Conservation (phyloP, 768 basidiomycete genomes). For the Tricholoma matsutake region DNA sequence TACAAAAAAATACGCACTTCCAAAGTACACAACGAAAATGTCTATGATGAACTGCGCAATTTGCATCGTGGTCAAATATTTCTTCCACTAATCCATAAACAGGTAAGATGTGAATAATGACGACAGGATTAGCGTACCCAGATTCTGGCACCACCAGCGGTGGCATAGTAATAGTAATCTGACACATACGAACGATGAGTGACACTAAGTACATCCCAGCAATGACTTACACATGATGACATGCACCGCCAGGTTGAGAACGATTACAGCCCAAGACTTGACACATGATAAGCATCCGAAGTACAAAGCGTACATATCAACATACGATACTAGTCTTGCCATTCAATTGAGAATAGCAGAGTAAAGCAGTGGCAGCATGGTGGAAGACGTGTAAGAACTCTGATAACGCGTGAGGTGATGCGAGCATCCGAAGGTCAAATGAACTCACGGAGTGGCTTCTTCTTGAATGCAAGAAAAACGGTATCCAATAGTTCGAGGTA, state of each 20-base stretch:
- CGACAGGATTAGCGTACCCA: constrained; percentile 59
- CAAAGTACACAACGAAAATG: constrained; percentile 88
- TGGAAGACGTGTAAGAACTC: constrained; percentile 99
- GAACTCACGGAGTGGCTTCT: constrained; percentile 87
- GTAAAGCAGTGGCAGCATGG: constrained; percentile 94
- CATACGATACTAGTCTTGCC: constrained; percentile 92
- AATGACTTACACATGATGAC: constrained; percentile 91
- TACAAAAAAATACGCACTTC: constrained; percentile 58
- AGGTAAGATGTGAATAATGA: constrained; percentile 4
- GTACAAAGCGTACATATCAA: constrained; percentile 12
- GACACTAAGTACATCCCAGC: background rate
- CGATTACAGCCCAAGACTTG: constrained; percentile 95
- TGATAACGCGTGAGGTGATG: constrained; percentile 28
- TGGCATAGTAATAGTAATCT: constrained; percentile 99
- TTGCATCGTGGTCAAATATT: constrained; percentile 95
- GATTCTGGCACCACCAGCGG: constrained; percentile 93
- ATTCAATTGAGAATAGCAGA: constrained; percentile 93
- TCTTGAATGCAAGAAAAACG: constrained; percentile 95
- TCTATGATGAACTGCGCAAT: constrained; percentile 96
- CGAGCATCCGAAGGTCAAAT: background rate
- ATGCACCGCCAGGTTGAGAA: constrained; percentile 88
- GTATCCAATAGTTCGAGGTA: constrained; percentile 97
- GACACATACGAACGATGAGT: constrained; percentile 5
- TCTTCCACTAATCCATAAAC: constrained; percentile 79
- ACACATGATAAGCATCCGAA: constrained; percentile 10